Evolutionary conservation across 148 eudicot species (phyloP), one percentile per base, ranked within the genome.

Genomic region (Spergularia bocconei): DNA sequence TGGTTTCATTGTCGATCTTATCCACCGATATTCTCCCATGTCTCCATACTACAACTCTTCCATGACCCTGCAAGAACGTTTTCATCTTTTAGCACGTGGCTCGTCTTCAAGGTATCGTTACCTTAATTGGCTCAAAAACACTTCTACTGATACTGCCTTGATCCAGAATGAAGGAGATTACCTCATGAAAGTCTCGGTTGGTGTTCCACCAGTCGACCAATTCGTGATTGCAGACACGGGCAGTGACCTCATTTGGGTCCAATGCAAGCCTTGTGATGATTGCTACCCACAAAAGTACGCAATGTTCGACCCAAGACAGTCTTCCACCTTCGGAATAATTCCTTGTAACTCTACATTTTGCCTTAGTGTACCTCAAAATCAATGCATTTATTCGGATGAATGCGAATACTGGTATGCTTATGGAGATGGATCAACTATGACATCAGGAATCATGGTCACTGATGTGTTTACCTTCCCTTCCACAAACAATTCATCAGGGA

Each of bases 11-110:
- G 11, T 78, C 6, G 82, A 83, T 62, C 73, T 86, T 2, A 83
- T 81, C 59, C 86, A 83, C 64, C 82, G 83, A 0, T 78, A 78
- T 63, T 86, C 89, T 11, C 85, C 79, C 21, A 29, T 0, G 11
- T 86, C 85, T 19, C 89, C 89, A 0, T 66, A 59, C 33, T 80
- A 84, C 70, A 52, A 84, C 67, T 70, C 87, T 13, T 82, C 84
- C 20, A 23, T 21, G 4, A 75, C 85, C 4, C 63, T 5, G 7
- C 62, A 36, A 0, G 81, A 84, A 2, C 85, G 82, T 16, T 41
- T 48, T 20, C 69, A 17, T 7, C 69, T 1, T n/a, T 39, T 65
- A 14, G 13, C 9, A 7, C 69, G 39, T 39, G 50, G 17, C 69
- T 39, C 69, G 51, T 36, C 21, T 15, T 65, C 23, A 65, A 38